These are phyloP conservation scores for Eimeria sp. DNA, from an alignment of 169 alveolate genomes.

Conservation along the genomic window DNA sequence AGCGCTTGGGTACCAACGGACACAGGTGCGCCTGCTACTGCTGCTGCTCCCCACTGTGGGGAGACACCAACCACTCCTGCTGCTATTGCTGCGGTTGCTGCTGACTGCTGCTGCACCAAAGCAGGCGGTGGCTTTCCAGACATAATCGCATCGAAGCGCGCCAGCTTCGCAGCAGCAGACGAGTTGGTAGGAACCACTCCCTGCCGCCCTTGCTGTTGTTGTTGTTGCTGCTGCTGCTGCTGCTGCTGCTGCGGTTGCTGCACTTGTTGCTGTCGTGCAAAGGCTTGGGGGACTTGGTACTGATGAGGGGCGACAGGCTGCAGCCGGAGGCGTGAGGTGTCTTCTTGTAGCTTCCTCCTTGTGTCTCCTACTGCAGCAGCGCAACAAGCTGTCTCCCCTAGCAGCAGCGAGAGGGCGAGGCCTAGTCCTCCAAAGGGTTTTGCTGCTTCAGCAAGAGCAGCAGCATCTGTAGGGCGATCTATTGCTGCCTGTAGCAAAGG, in stretches of 20 bases:
- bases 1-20: not conserved
- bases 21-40: not conserved
- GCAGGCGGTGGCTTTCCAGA: not conserved
- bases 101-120: constrained; percentile 20
- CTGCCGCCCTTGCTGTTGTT: constrained; percentile 10
- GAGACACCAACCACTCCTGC: not conserved
- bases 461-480: constrained; percentile 16
- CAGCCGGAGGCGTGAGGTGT: not conserved
- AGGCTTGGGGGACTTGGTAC: not conserved
- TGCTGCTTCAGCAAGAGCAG: constrained; percentile 72
- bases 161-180: not conserved
- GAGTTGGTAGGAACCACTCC: not conserved
- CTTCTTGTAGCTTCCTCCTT: not conserved
- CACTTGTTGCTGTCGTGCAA: not conserved
- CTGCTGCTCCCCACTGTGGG: not conserved
- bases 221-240: constrained; percentile 57
- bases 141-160: constrained; percentile 39
- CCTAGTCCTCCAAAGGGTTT: constrained; percentile 45
- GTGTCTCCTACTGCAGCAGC: constrained; percentile 24
- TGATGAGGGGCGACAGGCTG: constrained; percentile 7
- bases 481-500: constrained; percentile 38
- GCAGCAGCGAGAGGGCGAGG: not conserved
- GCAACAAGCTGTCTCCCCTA: constrained; percentile 50
- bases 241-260: constrained; percentile 42
- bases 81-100: constrained; percentile 49